phyloP scores from a whole-genome alignment of 2,329 filamentous ascomycete genomes.

The Epichloe sp. region DNA sequence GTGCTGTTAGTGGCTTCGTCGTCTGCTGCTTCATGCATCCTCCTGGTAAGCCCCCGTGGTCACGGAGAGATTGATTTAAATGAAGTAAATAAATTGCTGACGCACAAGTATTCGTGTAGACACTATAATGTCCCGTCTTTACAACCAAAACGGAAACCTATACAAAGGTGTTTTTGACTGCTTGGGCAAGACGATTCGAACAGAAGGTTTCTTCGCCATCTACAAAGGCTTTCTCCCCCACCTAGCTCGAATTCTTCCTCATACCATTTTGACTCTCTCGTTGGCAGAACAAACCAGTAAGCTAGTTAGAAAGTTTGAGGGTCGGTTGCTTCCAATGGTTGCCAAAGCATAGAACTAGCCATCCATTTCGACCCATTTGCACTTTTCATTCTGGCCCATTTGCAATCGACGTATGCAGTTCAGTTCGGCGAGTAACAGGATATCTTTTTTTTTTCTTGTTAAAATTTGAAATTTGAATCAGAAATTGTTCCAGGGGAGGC shows the following conservation, averaged over 20 bases:
- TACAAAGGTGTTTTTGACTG: slow-evolving; percentile 92
- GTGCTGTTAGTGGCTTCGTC: slow-evolving; percentile 82
- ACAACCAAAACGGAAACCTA: slow-evolving; percentile 97
- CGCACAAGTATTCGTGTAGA: slow-evolving; percentile 33
- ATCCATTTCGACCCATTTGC: not conserved
- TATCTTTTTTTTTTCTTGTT: not conserved
- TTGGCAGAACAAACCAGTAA: slow-evolving; percentile 97
- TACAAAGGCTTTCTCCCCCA: slow-evolving; percentile 99
- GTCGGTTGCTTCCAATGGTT: slow-evolving; percentile 33
- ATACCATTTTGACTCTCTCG: slow-evolving; percentile 86
- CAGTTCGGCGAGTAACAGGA: not conserved
- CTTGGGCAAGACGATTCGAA: slow-evolving; percentile 76
- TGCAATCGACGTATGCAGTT: not conserved
- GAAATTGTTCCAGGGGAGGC: not conserved
- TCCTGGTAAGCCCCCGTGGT: slow-evolving; percentile 46
- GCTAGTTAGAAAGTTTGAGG: slow-evolving; percentile 68
- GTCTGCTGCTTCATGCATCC: slow-evolving; percentile 98
- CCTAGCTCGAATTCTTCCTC: slow-evolving; percentile 82
- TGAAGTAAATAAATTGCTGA: slow-evolving; percentile 1
- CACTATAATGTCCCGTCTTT: slow-evolving; percentile 96
- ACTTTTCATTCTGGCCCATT: not conserved
- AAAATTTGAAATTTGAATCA: not conserved
- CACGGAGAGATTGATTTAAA: not conserved
- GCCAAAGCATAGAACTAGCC: slow-evolving; percentile 11
- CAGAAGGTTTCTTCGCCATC: slow-evolving; percentile 80